Base-by-base conservation (phyloP, 495 filamentous ascomycete species). In the Podospora comata region DNA sequence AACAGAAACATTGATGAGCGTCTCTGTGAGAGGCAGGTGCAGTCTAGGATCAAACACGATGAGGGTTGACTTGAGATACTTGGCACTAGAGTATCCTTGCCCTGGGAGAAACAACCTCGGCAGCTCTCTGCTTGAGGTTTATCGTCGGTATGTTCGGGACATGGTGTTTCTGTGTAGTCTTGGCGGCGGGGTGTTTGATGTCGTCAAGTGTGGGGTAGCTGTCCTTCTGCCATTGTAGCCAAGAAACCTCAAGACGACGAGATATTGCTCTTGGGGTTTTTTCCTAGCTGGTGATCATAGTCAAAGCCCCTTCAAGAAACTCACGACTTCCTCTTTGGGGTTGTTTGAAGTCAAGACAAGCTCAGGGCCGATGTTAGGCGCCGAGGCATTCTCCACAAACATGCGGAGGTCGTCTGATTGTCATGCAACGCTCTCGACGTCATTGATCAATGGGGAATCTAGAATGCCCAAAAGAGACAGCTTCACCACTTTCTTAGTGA, bases 291-390 rank as follows among this genome's bases (percentile, higher is more conserved):
- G 13, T 48, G 1, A 48, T 48, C 39, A 48, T 11, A 48, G 39
- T 13, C 9, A 32, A 7, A 32, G 30, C 30, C 30, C 4, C 30
- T 7, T 32, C 30, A 5, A 5, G 30, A 48, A 48, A 48, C 5
- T 48, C 39, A 16, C 39, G 39, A 48, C 13, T 48, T 48, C 7
- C 39, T 13, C 39, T 48, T 48, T 48, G 39, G 39, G 39, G 54
- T 20, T 1, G 19, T 59, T 4, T 59, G 56, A 27, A 59, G 56
- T 20, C 19, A 13, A 59, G n/a, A 59, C 19, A 26, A 28, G 59
- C 30, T 61, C 61, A 44, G 61, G 60, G 65, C 60, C 68, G 65
- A 70, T 23, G 64, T 55, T 67, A 67, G 68, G 65, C 68, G 65
- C 53, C 30, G 13, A 48, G 39, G 15, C 39, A 11, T 48, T 48